Evolutionary conservation across 177 flowering plant species (phyloP), one percentile per base, ranked within the genome.

Genomic region (Telopea speciosissima): DNA sequence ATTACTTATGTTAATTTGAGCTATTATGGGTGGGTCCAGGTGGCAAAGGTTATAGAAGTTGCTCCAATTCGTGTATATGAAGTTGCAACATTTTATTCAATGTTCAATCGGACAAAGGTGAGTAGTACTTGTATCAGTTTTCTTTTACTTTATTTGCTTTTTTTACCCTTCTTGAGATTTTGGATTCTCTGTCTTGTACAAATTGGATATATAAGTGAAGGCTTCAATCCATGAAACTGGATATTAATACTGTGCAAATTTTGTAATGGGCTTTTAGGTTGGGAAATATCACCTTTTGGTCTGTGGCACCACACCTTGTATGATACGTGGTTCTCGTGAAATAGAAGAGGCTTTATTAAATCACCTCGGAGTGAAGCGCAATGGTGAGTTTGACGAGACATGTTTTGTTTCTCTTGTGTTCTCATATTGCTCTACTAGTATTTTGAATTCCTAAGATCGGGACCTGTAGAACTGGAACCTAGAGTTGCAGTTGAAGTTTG

Each of bases 61-160:
- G 93, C 98, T 83, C 99, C 99, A 19, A 90, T 96, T 73, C 97
- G 99, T 79, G 96, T 96, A 10, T 96, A 89, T 75, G 99, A 96
- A 76, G 99, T 96, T 67, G 98, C 96, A 49, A 96, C 98, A 64
- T 93, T 96, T 79, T 96, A 96, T 78, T 93, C 98, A 31, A 96
- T 96, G 99, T 96, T 96, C 88, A 96, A 96, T 81, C 82, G 99
- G 25, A 60, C 89, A 70, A 91, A 90, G 90, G 99, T 93, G 60
- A 56, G 72, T 26, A 3, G 31, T 62, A 44, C 17, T 5, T 33
- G 3, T 1, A 26, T 26, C 31, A 26, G 36, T 22, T 24, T 61
- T 13, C 23, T 23, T 11, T 19, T 56, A 56, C 61, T 9, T 24
- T 23, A 45, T 1, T 44, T 21, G 49, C 19, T 31, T 63, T 10